Conservation (phyloP, 1,139 yeast genomes). For the Martiniozyma asiatica region DNA sequence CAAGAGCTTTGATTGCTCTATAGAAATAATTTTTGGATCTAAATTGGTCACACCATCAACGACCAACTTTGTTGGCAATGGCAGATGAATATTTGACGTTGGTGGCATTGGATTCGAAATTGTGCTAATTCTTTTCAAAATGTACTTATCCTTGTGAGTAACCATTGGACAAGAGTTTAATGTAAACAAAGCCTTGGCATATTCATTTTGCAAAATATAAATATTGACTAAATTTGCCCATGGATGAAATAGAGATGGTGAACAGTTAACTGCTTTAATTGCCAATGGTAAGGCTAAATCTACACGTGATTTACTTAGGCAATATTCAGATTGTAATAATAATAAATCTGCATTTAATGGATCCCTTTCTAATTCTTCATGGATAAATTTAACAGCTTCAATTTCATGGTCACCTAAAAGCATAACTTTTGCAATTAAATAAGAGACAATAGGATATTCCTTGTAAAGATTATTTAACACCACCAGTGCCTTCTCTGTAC, state of each 20-base stretch:
- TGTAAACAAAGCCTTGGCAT: constrained; percentile 44
- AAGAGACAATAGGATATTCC: constrained; percentile 32
- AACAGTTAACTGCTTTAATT: constrained; percentile 41
- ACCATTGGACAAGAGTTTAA: constrained; percentile 55
- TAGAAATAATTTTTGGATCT: constrained; percentile 37
- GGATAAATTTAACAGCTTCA: constrained; percentile 37
- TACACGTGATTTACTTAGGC: constrained; percentile 35
- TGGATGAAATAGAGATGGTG: constrained; percentile 44
- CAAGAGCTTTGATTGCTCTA: constrained; percentile 38
- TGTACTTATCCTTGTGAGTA: constrained; percentile 41
- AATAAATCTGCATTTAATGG: constrained; percentile 39
- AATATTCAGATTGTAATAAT: constrained; percentile 40
- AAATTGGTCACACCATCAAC: constrained; percentile 41
- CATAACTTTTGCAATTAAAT: constrained; percentile 35
- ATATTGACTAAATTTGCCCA: constrained; percentile 43
- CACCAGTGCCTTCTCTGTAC: constrained; percentile 33
- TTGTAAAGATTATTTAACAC: constrained; percentile 30
- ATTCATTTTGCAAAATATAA: constrained; percentile 39
- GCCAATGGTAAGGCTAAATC: constrained; percentile 46
- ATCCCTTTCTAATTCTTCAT: constrained; percentile 30
- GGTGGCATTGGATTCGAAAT: constrained; percentile 19
- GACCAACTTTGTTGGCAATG: constrained; percentile 45
- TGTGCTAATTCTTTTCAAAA: constrained; percentile 36
- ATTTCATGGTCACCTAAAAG: constrained; percentile 40
- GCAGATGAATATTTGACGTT: constrained; percentile 37